Conservation (phyloP, 768 basidiomycete genomes). For the Agaricus sinodeliciosus region DNA sequence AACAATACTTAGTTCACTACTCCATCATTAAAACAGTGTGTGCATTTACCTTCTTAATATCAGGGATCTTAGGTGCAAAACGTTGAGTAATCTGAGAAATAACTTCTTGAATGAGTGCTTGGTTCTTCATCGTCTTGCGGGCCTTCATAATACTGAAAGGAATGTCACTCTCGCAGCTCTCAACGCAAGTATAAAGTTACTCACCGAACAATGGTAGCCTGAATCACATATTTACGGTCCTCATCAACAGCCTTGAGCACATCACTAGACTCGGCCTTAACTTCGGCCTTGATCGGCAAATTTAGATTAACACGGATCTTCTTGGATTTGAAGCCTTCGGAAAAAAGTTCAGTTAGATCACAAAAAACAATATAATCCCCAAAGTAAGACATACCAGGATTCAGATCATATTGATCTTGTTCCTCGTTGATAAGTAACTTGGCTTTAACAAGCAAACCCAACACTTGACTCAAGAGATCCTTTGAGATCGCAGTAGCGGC, state of each 20-base stretch:
- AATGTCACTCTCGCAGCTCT: background rate
- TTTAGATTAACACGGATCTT: constrained; percentile 92
- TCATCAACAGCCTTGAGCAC: constrained; percentile 94
- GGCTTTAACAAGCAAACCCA: constrained; percentile 75
- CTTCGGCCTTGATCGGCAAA: constrained; percentile 89
- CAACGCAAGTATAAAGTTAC: constrained; percentile 11
- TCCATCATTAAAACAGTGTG: background rate
- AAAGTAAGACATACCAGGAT: constrained; percentile 46
- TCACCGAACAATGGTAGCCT: constrained; percentile 86
- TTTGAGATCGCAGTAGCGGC: constrained; percentile 76
- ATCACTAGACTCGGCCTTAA: constrained; percentile 84
- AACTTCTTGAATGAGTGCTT: constrained; percentile 83
- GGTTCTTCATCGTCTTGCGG: constrained; percentile 92
- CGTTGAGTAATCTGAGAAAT: constrained; percentile 83
- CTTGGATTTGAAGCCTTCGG: constrained; percentile 81
- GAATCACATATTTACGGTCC: constrained; percentile 94
- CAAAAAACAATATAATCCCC: background rate
- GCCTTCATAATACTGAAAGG: constrained; percentile 83
- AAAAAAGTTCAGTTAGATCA: background rate
- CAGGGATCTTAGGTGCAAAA: constrained; percentile 89
- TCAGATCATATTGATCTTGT: constrained; percentile 85
- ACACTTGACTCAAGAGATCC: constrained; percentile 69
- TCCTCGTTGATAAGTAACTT: constrained; percentile 89
- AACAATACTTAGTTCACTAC: constrained; percentile 14
- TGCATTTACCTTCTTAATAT: constrained; percentile 84